phyloP scores from a whole-genome alignment of 805 yeast genomes.

The Blastobotrys terrestris region DNA sequence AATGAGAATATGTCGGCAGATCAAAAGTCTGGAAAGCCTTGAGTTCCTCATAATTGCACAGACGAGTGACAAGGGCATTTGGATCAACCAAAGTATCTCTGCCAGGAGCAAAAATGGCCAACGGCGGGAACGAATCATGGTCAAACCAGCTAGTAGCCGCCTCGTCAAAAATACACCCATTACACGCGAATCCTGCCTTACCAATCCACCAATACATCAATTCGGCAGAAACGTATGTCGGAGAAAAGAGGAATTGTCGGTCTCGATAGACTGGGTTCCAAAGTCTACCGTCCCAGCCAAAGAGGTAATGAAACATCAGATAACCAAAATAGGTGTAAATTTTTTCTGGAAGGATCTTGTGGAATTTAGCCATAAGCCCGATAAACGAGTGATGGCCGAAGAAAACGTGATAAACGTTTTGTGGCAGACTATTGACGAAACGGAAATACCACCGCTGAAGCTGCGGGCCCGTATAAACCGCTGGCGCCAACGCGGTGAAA shows the following conservation, averaged over 20 bases:
- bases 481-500: conserved; percentile 82
- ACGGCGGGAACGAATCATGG: conserved; percentile 43
- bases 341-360: conserved; percentile 45
- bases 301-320: conserved; percentile 76
- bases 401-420: conserved; percentile 30
- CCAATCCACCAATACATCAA: conserved; percentile 93
- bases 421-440: conserved; percentile 24
- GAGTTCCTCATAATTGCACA: conserved; percentile 45
- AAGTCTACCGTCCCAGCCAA: conserved; percentile 76
- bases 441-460: conserved; percentile 43
- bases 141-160: conserved; percentile 37
- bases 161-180: conserved; percentile 50
- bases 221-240: conserved; percentile 71
- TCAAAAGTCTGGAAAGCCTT: conserved; percentile 31
- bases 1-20: conserved; percentile 66
- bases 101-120: conserved; percentile 65
- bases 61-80: conserved; percentile 54
- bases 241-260: conserved; percentile 79
- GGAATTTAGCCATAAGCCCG: conserved; percentile 61
- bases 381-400: conserved; percentile 79
- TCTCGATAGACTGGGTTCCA: conserved; percentile 67
- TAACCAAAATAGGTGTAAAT: conserved; percentile 63
- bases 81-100: conserved; percentile 78
- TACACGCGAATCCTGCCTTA: conserved; percentile 42
- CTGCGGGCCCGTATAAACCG: conserved; percentile 78